Evolutionary conservation across 805 yeast genomes (phyloP), one percentile per base, ranked within the genome.

Genomic region (Myxozyma sirexii): DNA sequence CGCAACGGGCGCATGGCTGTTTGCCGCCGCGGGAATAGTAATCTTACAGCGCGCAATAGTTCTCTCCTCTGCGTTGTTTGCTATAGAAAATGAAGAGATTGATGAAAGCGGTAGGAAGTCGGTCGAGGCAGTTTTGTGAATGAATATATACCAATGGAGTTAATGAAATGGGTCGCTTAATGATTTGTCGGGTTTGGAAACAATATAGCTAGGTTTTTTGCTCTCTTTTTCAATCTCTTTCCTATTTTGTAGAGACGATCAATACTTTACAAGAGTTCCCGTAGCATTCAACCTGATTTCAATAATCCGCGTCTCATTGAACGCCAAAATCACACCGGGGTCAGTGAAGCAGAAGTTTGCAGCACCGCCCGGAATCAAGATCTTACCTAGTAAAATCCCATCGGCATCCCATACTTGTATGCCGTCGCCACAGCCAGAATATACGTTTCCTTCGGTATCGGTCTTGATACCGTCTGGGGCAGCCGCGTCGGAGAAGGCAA

Each of bases 391-490:
- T 33, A 69, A 51, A 12, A 38, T 38, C 1, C 73, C 73, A 31
- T 63, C 68, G 2, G 45, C 17, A 54, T 68, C 59, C 73, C 72
- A 69, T 12, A 70, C 71, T 24, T 68, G 69, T 4, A 70, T 54
- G 13, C 73, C 73, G 42, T 69, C 73, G 21, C 41, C 41, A 54
- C 72, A 69, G 5, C 71, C 73, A 15, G 71, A 56, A 50, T 67
- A 70, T 13, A 70, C 71, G 53, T 70, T 69, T 6, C 71, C 72
- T 0, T 38, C 39, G 8, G 56, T 39, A 44, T 70, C 73, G 33
- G 56, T 56, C 50, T 70, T 70, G 56, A 70, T 68, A 3, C 73
- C 73, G 53, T 70, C 73, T 1, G 73, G 73, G 15, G 67, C 71
- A 5, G 66, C 70, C 8, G 58, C 45, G 46, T 66, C 70, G 3